phyloP scores from a whole-genome alignment of 139 green algal species.

The Medakamo hakoo region DNA sequence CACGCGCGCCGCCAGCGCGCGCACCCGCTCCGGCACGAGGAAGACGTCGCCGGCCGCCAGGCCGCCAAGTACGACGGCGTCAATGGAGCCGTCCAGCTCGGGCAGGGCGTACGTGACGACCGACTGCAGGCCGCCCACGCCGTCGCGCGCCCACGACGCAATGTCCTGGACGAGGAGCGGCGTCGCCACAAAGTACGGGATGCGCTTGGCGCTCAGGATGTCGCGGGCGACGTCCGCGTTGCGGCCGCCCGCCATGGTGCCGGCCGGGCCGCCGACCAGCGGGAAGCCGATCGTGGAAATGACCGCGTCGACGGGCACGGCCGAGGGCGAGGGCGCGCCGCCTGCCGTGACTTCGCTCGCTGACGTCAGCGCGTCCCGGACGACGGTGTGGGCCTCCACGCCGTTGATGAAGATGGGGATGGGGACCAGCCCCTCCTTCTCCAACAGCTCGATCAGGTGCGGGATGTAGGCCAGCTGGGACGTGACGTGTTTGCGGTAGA shows the following conservation, averaged over 20 bases:
- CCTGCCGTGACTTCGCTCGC: constrained; percentile 31
- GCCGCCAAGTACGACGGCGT: constrained; percentile 65
- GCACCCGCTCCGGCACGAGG: constrained; percentile 72
- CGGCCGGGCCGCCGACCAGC: constrained; percentile 83
- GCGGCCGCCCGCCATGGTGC: constrained; percentile 79
- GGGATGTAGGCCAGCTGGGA: constrained; percentile 72
- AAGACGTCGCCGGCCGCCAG: constrained; percentile 87
- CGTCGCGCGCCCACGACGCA: constrained; percentile 52
- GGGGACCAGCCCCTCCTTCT: constrained; percentile 44
- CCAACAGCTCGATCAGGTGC: constrained; percentile 42
- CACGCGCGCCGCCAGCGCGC: constrained; percentile 44
- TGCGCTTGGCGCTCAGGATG: constrained; percentile 83
- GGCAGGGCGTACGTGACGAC: constrained; percentile 92
- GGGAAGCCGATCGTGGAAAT: constrained; percentile 89
- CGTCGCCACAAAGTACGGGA: constrained; percentile 88
- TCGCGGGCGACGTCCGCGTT: constrained; percentile 66
- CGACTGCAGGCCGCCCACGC: constrained; percentile 72
- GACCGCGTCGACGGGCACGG: constrained; percentile 67
- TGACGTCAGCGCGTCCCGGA: constrained; percentile 67
- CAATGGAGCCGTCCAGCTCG: constrained; percentile 92
- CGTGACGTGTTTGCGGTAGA: constrained; percentile 99
- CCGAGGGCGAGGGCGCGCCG: constrained; percentile 19
- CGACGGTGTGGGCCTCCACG: constrained; percentile 80
- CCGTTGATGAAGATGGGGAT: constrained; percentile 93
- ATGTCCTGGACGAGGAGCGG: constrained; percentile 88